phyloP scores from a whole-genome alignment of 1,139 yeast species.

The Magnusiomyces fungicola region DNA sequence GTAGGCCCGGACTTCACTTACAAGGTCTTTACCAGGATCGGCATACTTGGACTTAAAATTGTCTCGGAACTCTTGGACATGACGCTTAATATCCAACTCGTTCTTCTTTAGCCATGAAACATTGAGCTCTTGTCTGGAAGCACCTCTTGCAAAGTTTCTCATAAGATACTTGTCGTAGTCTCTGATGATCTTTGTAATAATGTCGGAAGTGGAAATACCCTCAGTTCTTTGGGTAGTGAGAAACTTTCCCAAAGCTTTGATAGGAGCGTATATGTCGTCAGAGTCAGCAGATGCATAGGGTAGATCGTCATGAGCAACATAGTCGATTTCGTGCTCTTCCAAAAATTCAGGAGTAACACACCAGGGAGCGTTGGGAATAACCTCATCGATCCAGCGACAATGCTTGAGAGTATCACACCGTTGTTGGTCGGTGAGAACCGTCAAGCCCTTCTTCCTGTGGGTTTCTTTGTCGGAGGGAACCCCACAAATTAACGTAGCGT shows the following conservation, averaged over 20 bases:
- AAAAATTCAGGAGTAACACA: slow-evolving; percentile 79
- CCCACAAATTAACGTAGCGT: slow-evolving; percentile 77
- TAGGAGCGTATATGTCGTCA: slow-evolving; percentile 89
- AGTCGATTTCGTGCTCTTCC: slow-evolving; percentile 73
- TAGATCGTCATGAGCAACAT: slow-evolving; percentile 95
- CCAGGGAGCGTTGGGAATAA: slow-evolving; percentile 93
- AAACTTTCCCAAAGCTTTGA: slow-evolving; percentile 84
- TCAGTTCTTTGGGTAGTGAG: slow-evolving; percentile 93
- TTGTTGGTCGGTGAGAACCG: slow-evolving; percentile 82
- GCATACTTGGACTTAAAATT: slow-evolving; percentile 74
- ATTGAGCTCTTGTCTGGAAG: slow-evolving; percentile 89
- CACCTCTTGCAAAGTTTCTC: slow-evolving; percentile 97
- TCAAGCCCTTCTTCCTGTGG: slow-evolving; percentile 85
- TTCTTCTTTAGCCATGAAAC: slow-evolving; percentile 97
- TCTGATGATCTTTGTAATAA: slow-evolving; percentile 86
- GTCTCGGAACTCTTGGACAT: slow-evolving; percentile 78
- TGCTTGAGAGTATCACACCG: slow-evolving; percentile 83
- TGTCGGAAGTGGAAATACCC: slow-evolving; percentile 92
- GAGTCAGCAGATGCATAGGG: slow-evolving; percentile 85
- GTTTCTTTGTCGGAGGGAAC: slow-evolving; percentile 86
- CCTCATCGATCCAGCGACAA: slow-evolving; percentile 97
- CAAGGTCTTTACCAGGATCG: slow-evolving; percentile 70
- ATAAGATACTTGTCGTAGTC: slow-evolving; percentile 94
- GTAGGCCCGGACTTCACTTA: slow-evolving; percentile 64
- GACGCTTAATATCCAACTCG: slow-evolving; percentile 88